Base-by-base conservation (phyloP, 805 yeast genomes). In the Saccharomycopsis synnaedendra region DNA sequence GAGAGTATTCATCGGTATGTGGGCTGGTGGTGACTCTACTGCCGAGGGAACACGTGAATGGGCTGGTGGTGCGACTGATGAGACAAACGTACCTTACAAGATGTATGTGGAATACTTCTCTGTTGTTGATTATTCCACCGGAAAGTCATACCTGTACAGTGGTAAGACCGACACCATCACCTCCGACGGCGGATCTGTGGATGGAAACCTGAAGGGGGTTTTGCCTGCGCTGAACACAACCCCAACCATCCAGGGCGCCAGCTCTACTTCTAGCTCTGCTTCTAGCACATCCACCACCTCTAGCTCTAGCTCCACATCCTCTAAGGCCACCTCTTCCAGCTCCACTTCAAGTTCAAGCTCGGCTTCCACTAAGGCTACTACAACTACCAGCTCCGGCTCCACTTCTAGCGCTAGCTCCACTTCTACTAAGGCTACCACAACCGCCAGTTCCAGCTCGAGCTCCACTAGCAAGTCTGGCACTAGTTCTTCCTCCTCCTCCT, bases 31-130 rank as follows among this genome's bases (percentile, higher is more conserved):
- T 32, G 71, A 69, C 48, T 58, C 75, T 30, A 42, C 54, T 43
- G 78, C 76, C 57, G 63, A 68, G 3, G 87, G 87, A 35, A 81
- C 86, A 4, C 75, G 81, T 50, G 72, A 69, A 48, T 81, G 88
- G 88, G 85, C 87, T 3, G 88, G 88, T 41, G 85, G 85, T 10
- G 40, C 45, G 3, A 75, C 83, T 7, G 72, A 77, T 56, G 77
- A 68, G 53, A 50, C 65, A 9, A 55, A 66, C 5, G 75, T 69
- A 11, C 78, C 80, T 39, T 75, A 70, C 59, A 54, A 70, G 29
- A 75, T 77, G 74, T 53, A 63, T 49, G 67, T 82, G 52, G 61
- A 74, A 54, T 62, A 68, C 4, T 51, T 82, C 27, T 56, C 66
- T 32, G 80, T 77, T 10, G 64, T 70, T 40, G 78, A 74, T 56